Evolutionary conservation across 148 eudicot species (phyloP), one percentile per base, ranked within the genome.

Genomic region (Fagopyrum tataricum): DNA sequence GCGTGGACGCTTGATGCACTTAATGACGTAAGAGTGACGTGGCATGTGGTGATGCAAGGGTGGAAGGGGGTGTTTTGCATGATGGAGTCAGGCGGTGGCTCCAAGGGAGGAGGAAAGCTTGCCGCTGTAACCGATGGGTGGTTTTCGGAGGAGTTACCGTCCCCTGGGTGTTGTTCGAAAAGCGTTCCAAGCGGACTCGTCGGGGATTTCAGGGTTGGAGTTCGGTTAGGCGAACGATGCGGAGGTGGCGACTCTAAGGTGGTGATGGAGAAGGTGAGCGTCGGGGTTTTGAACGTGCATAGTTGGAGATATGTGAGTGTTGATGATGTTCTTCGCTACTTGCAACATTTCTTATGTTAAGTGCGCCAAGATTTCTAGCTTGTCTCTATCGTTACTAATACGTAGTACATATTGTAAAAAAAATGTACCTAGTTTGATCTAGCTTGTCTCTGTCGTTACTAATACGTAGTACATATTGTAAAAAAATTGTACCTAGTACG

Each of bases 121-220:
- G 37, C 37, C 37, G 1, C 37, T 3, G 37, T 31, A 31, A 31
- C 77, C 12, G 85, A 84, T 2, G 90, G 89, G 75, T 87, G 94
- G 89, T 87, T 89, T 52, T 87, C 94, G 23, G 85, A 84, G 82
- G 92, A 89, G 82, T 48, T 92, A 64, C 97, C 97, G 23, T 44
- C 83, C 17, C 80, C 87, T 0, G 88, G 87, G 82, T 87, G 96
- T 52, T 86, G 87, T 53, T 76, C 77, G 44, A 73, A 82, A 10
- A 74, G 69, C 43, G 79, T 48, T 15, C 73, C 81, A 1, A 83
- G 94, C 52, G 95, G 92, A 44, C 72, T 90, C 24, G 86, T 80
- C 78, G 92, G 89, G 51, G 95, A 87, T 17, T 18, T 92, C 74
- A 76, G 85, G 81, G 41, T 92, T 15, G 86, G 84, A 75, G 47